Conservation (phyloP, 768 basidiomycete species). For the Hericium rajendrae region DNA sequence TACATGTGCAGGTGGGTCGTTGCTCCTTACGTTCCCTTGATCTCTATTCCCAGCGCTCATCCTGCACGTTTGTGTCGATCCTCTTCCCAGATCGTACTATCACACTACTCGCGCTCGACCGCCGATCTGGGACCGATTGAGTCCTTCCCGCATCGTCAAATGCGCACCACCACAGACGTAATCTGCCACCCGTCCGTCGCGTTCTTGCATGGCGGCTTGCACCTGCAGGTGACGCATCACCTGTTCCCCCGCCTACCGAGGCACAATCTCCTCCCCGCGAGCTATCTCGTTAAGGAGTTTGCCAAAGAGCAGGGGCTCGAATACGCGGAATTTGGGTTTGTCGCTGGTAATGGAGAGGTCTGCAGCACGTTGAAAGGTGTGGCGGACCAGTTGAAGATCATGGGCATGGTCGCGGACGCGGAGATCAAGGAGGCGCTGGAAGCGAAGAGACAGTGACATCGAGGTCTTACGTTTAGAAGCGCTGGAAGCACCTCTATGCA, state of each 20-base stretch:
- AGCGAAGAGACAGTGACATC: slow-evolving; percentile 26
- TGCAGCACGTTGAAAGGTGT: slow-evolving; percentile 74
- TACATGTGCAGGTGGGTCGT: slow-evolving; percentile 80
- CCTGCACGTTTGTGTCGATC: too few relatives aligned
- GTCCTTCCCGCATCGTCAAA: slow-evolving; percentile 87
- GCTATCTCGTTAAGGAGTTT: slow-evolving; percentile 76
- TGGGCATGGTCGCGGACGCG: slow-evolving; percentile 71
- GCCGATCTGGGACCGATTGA: slow-evolving; percentile 84
- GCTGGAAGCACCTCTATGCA: neutral
- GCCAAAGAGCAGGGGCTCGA: slow-evolving; percentile 75
- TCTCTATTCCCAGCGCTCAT: neutral
- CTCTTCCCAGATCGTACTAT: slow-evolving; percentile 71
- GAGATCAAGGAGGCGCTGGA: slow-evolving; percentile 60
- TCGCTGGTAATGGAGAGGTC: slow-evolving; percentile 80
- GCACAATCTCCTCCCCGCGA: slow-evolving; percentile 83
- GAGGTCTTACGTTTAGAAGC: neutral
- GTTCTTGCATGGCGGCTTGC: slow-evolving; percentile 94
- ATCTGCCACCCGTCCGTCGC: slow-evolving; percentile 75
- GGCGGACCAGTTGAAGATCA: slow-evolving; percentile 77
- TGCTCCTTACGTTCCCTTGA: neutral
- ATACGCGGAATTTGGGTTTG: slow-evolving; percentile 88
- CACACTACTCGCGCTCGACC: slow-evolving; percentile 94
- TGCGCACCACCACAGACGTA: slow-evolving; percentile 97
- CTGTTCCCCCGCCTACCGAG: slow-evolving; percentile 92
- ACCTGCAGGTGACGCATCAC: slow-evolving; percentile 96